Conservation (phyloP, 129 eudicot species). For the Helianthus annuus region DNA sequence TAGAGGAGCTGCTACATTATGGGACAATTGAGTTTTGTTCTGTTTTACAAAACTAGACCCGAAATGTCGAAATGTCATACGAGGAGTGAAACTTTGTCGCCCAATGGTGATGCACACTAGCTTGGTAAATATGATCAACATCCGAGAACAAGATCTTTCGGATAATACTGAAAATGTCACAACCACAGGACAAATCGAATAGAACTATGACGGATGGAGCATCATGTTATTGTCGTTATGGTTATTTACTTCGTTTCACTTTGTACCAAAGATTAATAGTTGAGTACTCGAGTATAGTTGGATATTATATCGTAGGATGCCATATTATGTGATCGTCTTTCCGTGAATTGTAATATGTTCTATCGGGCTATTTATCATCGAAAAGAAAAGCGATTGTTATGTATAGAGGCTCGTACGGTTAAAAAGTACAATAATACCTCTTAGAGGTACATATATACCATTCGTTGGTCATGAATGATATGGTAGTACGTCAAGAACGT, state of each 20-base stretch:
- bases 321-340: neutral
- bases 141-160: neutral
- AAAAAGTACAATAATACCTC: too few species aligned
- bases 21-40: slow-evolving; percentile 74
- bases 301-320: too few species aligned
- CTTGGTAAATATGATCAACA: slow-evolving; percentile 1
- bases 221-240: slow-evolving; percentile 19
- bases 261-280: slow-evolving; percentile 23
- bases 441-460: too few species aligned
- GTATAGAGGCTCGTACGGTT: too few species aligned
- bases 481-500: too few species aligned
- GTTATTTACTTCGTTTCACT: slow-evolving; percentile 15
- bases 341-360: neutral
- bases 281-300: slow-evolving; percentile 16
- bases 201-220: neutral
- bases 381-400: too few species aligned
- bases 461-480: too few species aligned
- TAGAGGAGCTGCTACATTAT: slow-evolving; percentile 89
- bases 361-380: too few species aligned
- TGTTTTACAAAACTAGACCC: slow-evolving; percentile 44
- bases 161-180: slow-evolving; percentile 7
- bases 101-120: neutral
- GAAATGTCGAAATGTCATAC: neutral
- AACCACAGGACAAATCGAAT: neutral
- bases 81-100: neutral